These are phyloP conservation scores for Dactylorhiza incarnata DNA, from an alignment of 106 monocot genomes.

Conservation along the genomic window DNA sequence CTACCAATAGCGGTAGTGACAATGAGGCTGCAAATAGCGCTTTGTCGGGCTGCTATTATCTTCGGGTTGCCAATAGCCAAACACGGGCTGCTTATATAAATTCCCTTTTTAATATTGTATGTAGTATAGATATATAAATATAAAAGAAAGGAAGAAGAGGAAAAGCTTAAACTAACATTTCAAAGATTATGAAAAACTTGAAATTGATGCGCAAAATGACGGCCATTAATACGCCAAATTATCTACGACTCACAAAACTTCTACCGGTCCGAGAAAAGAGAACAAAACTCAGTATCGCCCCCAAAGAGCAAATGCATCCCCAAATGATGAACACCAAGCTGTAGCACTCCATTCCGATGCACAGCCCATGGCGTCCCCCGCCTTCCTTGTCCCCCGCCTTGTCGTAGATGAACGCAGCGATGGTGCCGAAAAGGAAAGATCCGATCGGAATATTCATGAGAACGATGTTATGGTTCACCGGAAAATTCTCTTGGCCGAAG, in stretches of 20 bases:
- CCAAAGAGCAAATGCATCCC: slow-evolving; percentile 16
- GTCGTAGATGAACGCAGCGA: slow-evolving; percentile 15
- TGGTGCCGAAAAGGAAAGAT: slow-evolving; percentile 19
- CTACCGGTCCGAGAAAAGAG: slow-evolving; percentile 1
- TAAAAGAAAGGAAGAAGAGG: too few relatives aligned
- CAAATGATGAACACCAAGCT: slow-evolving; percentile 12
- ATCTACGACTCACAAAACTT: neutral
- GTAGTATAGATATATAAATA: too few relatives aligned
- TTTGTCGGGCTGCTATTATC: too few relatives aligned
- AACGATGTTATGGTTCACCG: slow-evolving; percentile 22
- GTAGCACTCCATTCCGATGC: slow-evolving; percentile 5
- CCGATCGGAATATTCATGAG: slow-evolving; percentile 20
- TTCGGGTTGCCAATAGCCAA: too few relatives aligned
- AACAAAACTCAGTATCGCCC: slow-evolving; percentile 5
- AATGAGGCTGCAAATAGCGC: too few relatives aligned
- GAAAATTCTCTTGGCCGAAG: slow-evolving; percentile 16
- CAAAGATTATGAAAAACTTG: too few relatives aligned
- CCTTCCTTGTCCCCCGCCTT: neutral
- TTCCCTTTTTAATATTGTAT: too few relatives aligned
- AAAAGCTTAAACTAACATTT: too few relatives aligned
- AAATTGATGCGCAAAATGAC: too few relatives aligned
- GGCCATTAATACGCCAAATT: neutral
- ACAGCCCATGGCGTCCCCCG: neutral
- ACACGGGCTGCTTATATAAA: too few relatives aligned
- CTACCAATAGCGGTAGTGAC: too few relatives aligned